phyloP scores from a whole-genome alignment of 495 filamentous ascomycete species.

The Elasticomyces elasticus region DNA sequence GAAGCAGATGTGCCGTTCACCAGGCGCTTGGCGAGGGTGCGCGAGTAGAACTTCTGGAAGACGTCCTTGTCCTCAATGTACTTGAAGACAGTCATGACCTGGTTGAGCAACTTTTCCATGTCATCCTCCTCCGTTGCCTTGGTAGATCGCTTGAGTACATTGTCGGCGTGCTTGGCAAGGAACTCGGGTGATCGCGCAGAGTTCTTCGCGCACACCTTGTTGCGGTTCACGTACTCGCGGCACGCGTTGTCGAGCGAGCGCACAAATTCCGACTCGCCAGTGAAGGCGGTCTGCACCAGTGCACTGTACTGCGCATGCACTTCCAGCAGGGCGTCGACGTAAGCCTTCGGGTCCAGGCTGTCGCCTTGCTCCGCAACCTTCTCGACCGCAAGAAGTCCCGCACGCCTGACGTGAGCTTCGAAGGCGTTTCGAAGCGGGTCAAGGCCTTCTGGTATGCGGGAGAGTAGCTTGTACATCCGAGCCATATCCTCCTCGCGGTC shows the following conservation, averaged over 20 bases:
- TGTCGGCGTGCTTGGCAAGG: conserved; percentile 92
- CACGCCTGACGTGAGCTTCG: conserved; percentile 84
- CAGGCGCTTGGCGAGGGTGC: conserved; percentile 87
- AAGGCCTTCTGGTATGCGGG: conserved; percentile 81
- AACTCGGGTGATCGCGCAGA: conserved; percentile 90
- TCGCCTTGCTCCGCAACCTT: conserved; percentile 87
- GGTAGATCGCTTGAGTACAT: conserved; percentile 75
- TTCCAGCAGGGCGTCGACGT: conserved; percentile 89
- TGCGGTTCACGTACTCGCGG: conserved; percentile 94
- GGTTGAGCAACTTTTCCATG: conserved; percentile 77
- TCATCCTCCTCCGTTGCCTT: conserved; percentile 87
- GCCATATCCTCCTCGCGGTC: conserved; percentile 91
- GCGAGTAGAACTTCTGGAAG: conserved; percentile 98
- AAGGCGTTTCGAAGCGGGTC: conserved; percentile 84
- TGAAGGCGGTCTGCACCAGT: conserved; percentile 85
- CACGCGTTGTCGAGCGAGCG: conserved; percentile 94
- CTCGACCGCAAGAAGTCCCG: conserved; percentile 75
- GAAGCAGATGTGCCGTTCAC: conserved; percentile 92
- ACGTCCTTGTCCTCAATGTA: conserved; percentile 99
- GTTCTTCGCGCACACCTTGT: conserved; percentile 83
- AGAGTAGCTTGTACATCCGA: conserved; percentile 89
- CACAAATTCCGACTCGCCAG: conserved; percentile 92
- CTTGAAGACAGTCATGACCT: conserved; percentile 99
- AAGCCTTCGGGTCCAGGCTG: conserved; percentile 87
- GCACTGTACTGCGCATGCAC: conserved; percentile 88